phyloP scores from a whole-genome alignment of 805 yeast genomes.

The Monosporozyma siamensis region DNA sequence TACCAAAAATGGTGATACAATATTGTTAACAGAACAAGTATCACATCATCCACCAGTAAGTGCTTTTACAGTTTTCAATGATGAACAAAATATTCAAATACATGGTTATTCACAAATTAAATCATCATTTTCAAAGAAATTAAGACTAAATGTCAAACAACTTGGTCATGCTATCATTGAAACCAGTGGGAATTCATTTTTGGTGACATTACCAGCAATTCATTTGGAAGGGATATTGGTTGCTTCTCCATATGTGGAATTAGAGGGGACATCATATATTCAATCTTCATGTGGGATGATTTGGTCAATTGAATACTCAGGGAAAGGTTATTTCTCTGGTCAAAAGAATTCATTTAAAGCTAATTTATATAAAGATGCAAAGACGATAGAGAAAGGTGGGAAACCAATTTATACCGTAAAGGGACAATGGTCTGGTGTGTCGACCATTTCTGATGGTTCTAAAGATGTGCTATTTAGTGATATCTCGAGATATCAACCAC shows the following conservation, averaged over 20 bases:
- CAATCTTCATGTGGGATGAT: constrained; percentile 73
- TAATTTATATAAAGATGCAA: constrained; percentile 49
- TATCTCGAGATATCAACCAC: constrained; percentile 39
- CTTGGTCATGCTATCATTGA: constrained; percentile 79
- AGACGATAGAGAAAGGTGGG: constrained; percentile 42
- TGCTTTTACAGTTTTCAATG: constrained; percentile 74
- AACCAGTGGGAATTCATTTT: constrained; percentile 56
- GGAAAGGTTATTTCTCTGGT: constrained; percentile 94
- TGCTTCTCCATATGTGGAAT: constrained; percentile 89
- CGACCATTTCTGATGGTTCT: constrained; percentile 42
- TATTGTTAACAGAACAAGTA: constrained; percentile 82
- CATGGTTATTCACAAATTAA: constrained; percentile 88
- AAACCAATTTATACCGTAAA: constrained; percentile 67
- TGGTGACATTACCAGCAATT: constrained; percentile 80
- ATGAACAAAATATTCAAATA: constrained; percentile 52
- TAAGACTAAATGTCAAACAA: constrained; percentile 78
- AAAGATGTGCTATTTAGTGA: constrained; percentile 50
- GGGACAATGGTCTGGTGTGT: constrained; percentile 89
- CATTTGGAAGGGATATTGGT: constrained; percentile 89
- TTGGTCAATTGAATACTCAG: constrained; percentile 69
- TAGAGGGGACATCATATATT: constrained; percentile 77
- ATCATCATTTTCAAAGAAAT: constrained; percentile 69
- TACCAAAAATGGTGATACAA: constrained; percentile 60
- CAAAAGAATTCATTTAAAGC: constrained; percentile 91
- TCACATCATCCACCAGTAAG: constrained; percentile 97